Evolutionary conservation across 192 early-diverging fungal species (phyloP).

Genomic region (Podila verticillata): DNA sequence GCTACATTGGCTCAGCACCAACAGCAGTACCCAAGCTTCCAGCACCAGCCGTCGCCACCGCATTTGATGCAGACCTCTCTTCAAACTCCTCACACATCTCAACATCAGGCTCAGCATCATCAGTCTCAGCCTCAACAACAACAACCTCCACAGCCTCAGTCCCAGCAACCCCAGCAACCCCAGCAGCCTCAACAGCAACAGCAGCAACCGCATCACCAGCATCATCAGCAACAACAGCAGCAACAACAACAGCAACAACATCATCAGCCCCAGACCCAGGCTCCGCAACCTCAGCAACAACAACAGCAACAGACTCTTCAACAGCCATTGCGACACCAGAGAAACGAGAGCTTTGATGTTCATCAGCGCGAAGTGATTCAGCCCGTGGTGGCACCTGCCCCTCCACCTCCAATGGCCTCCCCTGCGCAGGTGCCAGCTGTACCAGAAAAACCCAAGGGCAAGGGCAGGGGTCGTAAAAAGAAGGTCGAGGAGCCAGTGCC

Average conservation of each 20-base stretch:
- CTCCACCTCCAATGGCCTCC: background rate
- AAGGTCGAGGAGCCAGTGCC: background rate
- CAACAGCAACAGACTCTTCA: conserved; percentile 31
- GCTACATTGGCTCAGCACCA: conserved; percentile 41
- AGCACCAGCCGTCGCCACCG: conserved; percentile 38
- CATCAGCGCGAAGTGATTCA: background rate
- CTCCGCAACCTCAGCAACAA: conserved; percentile 9
- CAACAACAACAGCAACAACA: conserved; percentile 8
- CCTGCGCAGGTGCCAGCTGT: background rate
- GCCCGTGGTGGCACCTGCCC: background rate
- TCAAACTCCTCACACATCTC: conserved; percentile 25
- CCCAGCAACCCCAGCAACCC: conserved; percentile 15
- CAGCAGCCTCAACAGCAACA: conserved; percentile 17
- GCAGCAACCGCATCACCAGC: background rate
- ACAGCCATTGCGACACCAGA: conserved; percentile 10
- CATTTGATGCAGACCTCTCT: conserved; percentile 26
- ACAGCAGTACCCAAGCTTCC: conserved; percentile 49
- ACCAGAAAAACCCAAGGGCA: background rate
- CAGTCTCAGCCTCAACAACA: conserved; percentile 19
- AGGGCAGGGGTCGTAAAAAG: background rate
- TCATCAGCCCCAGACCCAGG: conserved; percentile 4
- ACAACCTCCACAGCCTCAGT: conserved; percentile 15
- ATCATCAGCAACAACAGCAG: conserved; percentile 19
- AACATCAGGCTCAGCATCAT: conserved; percentile 19
- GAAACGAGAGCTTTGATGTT: background rate